phyloP scores from a whole-genome alignment of 305 asterid genomes.

The Fraxinus angustifolia region DNA sequence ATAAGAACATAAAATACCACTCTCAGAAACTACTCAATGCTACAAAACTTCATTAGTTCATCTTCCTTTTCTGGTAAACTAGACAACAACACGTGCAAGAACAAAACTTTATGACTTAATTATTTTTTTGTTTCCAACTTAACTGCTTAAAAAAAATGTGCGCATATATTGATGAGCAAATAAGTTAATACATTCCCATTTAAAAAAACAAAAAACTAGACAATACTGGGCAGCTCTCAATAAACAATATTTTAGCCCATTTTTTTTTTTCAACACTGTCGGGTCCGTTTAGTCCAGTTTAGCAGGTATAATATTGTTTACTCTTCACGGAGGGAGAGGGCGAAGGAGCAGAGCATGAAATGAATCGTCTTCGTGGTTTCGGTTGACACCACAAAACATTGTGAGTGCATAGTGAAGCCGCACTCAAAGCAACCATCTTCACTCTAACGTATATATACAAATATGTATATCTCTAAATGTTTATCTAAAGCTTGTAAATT shows the following conservation, averaged over 20 bases:
- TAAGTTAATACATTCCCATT: background rate
- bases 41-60: background rate
- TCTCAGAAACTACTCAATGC: constrained; percentile 8
- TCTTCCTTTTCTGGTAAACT: constrained; percentile 9
- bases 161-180: constrained; percentile 1
- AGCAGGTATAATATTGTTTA: constrained; percentile 9
- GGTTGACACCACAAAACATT: constrained; percentile 43
- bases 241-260: background rate
- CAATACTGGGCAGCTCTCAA: background rate
- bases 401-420: constrained; percentile 46
- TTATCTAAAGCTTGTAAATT: background rate
- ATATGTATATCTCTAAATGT: background rate
- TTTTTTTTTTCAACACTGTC: too few relatives aligned
- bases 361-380: constrained; percentile 37
- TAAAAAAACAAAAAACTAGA: background rate
- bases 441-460: background rate
- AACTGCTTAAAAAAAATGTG: background rate
- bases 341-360: constrained; percentile 41
- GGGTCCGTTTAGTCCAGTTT: too few relatives aligned
- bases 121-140: background rate
- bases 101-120: background rate
- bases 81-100: background rate
- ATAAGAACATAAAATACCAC: background rate
- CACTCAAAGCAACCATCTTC: constrained; percentile 51
- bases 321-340: constrained; percentile 38